phyloP scores from a whole-genome alignment of 768 basidiomycete genomes.

The Trametes elegans region DNA sequence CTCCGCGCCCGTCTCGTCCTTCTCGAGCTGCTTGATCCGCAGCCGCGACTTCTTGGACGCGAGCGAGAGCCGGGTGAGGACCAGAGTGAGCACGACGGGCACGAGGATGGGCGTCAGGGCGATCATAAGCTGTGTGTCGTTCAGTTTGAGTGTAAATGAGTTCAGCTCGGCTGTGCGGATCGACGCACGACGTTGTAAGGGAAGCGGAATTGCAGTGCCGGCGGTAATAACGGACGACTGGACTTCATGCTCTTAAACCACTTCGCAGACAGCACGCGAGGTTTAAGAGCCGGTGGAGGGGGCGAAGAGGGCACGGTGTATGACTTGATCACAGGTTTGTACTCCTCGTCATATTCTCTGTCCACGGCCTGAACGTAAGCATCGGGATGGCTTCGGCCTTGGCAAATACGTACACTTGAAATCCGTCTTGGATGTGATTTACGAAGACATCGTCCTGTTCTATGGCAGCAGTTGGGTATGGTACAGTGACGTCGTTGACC shows the following conservation, averaged over 20 bases:
- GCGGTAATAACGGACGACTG: conserved; percentile 50
- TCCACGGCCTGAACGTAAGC: background rate
- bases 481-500: conserved; percentile 76
- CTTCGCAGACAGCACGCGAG: conserved; percentile 37
- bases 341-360: conserved; percentile 58
- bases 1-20: conserved; percentile 44
- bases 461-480: conserved; percentile 77
- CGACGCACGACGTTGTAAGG: conserved; percentile 68
- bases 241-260: conserved; percentile 47
- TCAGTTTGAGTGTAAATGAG: background rate
- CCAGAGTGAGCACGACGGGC: conserved; percentile 53
- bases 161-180: background rate
- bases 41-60: conserved; percentile 57
- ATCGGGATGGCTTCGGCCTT: too few species aligned
- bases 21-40: conserved; percentile 65
- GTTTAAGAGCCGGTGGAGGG: conserved; percentile 36
- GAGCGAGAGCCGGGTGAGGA: conserved; percentile 55
- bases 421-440: conserved; percentile 51
- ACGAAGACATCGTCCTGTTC: conserved; percentile 66
- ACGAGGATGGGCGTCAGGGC: conserved; percentile 61
- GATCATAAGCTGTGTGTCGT: conserved; percentile 45
- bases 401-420: conserved; percentile 54
- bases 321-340: conserved; percentile 53
- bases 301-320: conserved; percentile 41
- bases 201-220: conserved; percentile 55